These are phyloP conservation scores for Candida sp. DNA, from an alignment of 1,139 yeast genomes.

Conservation along the genomic window DNA sequence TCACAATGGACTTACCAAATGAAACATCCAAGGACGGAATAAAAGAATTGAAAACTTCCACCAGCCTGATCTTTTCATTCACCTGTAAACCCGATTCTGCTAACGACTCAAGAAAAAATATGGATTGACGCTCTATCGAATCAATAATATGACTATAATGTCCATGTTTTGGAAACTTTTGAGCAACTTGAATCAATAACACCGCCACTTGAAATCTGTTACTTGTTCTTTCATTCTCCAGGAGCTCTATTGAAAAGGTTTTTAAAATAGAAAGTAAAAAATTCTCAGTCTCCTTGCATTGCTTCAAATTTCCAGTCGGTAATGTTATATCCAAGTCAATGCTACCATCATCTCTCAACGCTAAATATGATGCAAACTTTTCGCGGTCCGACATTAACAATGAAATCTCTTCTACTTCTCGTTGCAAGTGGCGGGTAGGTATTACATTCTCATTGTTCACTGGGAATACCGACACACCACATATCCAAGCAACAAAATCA, in stretches of 20 bases:
- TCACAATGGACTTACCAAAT: neutral
- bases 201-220: neutral
- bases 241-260: neutral
- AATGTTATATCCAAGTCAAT: neutral
- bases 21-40: neutral
- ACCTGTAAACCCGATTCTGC: neutral
- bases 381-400: neutral
- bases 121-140: slow-evolving; percentile 1
- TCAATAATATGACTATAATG: neutral
- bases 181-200: neutral
- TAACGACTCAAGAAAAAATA: neutral
- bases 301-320: neutral
- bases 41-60: neutral
- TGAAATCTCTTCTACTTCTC: neutral
- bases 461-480: slow-evolving; percentile 15
- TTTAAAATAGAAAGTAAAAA: neutral
- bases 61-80: neutral
- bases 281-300: neutral
- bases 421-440: neutral
- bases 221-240: neutral
- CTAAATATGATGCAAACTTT: neutral
- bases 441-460: neutral
- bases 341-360: neutral
- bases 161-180: neutral
- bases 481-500: slow-evolving; percentile 42